Evolutionary conservation across 768 basidiomycete species (phyloP), one percentile per base, ranked within the genome.

Genomic region (Boletus insuetus): DNA sequence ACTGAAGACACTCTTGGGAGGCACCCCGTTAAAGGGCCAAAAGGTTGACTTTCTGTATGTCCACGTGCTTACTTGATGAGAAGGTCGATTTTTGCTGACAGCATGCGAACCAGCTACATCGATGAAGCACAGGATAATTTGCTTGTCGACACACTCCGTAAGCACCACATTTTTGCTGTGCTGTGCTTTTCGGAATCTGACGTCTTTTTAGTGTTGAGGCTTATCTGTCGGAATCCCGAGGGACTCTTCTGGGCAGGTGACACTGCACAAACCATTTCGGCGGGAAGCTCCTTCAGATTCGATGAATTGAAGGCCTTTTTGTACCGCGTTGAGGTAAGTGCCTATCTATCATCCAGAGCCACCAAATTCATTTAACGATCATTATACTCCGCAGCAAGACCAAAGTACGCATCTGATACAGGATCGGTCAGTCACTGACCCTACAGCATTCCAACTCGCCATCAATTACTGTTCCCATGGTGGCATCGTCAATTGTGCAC

Each of bases 181-280:
- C 4, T 40, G n/a, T 46, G 31, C 39, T 48, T 26, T n/a, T 14
- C 1, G 14, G 34, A n/a, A 24, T 39, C 34, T 70, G 17, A 70
- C 14, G 1, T 49, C 8, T 29, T 39, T 31, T 24, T 53, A 89
- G 88, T 90, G 4, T 67, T 90, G 39, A 73, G 86, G 31, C 73
- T 74, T 0, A 64, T 90, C n/a, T 89, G 85, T 56, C 68, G 68
- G 12, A 89, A 89, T 61, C 77, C 81, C 0, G 73, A 86, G 48
- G 87, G 88, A 0, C 68, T 89, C 19, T 86, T 90, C 58, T 89
- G 86, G 85, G 88, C 87, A 2, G 89, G 89, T 0, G 89, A 91
- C 63, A 89, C 89, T 0, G 87, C 89, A 0, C 89, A 91, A 58
- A 86, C 88, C 0, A 90, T 91, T 38, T 83, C 86, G 0, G 78